Base-by-base conservation (phyloP, 108 stramenopile genomes). In the Pelagomonas calceolata region DNA sequence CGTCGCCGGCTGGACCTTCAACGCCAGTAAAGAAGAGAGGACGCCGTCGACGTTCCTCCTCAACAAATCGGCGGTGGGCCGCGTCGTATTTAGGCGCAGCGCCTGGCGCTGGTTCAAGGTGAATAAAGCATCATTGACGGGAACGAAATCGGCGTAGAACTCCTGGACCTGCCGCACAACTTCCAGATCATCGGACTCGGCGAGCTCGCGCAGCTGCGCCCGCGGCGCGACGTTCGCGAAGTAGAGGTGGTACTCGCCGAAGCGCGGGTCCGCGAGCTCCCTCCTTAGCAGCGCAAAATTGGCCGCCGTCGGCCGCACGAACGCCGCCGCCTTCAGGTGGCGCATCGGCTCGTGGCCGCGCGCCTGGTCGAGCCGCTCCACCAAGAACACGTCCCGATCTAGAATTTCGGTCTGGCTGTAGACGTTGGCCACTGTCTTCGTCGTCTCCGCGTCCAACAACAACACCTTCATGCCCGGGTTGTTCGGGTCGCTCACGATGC, bases 221-320 rank as follows among this genome's bases (percentile, higher is more conserved):
- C 78, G 71, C 32, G 92, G 78, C 0, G 95, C 68, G 69, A 96
- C 91, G 44, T 94, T 95, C 39, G 89, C 86, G 80, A 99, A 95
- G 80, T 92, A 99, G 32, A 99, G 68, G 79, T 98, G 96, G 78
- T 99, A 99, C 78, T 97, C 95, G 4, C 84, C 66, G 81, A 91
- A 98, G 44, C 90, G 82, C 3, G 96, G 94, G 14, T 65, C 51
- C 33, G 82, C 65, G 26, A 99, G 74, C 78, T 98, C 97, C 63
- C 76, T 67, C 4, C 82, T 82, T 26, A 99, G 78, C 51, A 85
- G 72, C 45, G 87, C 88, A 26, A 94, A 72, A 70, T 88, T 93
- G 14, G 74, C 72, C 73, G 83, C 84, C 34, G 96, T 98, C 4
- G 98, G 96, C 34, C 95, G 94, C n/a, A 93, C 71, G 75, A 91